Percentiles rank a stretch among this genome's conserved stretches.
Evolutionary conservation across 805 yeast species (phyloP).

Genomic region (Sugiyamaella floridensis): DNA sequence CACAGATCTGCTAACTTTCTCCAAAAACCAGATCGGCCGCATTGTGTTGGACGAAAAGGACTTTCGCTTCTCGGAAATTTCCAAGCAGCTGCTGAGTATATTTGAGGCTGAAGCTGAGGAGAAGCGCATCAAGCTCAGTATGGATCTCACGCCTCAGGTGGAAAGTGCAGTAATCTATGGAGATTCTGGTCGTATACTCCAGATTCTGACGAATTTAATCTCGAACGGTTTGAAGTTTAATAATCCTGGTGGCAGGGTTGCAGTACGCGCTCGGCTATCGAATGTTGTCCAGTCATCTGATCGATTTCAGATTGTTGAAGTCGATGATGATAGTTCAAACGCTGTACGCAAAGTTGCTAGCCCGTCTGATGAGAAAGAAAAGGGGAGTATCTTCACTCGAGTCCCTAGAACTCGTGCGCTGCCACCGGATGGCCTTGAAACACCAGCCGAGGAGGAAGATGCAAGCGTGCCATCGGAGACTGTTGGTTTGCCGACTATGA

Average conservation of each 20-base stretch:
- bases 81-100: constrained; percentile 72
- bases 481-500: neutral
- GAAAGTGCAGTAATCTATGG: constrained; percentile 60
- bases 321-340: neutral
- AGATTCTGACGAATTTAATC: constrained; percentile 82
- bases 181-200: constrained; percentile 82
- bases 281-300: neutral
- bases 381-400: neutral
- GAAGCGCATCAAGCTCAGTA: constrained; percentile 61
- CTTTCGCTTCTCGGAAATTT: constrained; percentile 68
- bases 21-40: constrained; percentile 76
- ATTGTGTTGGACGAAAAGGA: constrained; percentile 76
- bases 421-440: neutral
- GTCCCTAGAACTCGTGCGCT: neutral
- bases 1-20: constrained; percentile 83
- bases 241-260: constrained; percentile 43
- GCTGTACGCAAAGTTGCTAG: neutral
- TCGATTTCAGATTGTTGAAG: neutral
- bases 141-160: constrained; percentile 49
- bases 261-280: neutral
- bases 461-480: neutral
- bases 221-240: constrained; percentile 89
- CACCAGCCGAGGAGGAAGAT: neutral
- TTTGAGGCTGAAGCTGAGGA: constrained; percentile 49
- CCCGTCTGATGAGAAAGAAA: neutral